Evolutionary conservation across 345 rosid species (phyloP).

Genomic region (Hibiscus mutabilis): DNA sequence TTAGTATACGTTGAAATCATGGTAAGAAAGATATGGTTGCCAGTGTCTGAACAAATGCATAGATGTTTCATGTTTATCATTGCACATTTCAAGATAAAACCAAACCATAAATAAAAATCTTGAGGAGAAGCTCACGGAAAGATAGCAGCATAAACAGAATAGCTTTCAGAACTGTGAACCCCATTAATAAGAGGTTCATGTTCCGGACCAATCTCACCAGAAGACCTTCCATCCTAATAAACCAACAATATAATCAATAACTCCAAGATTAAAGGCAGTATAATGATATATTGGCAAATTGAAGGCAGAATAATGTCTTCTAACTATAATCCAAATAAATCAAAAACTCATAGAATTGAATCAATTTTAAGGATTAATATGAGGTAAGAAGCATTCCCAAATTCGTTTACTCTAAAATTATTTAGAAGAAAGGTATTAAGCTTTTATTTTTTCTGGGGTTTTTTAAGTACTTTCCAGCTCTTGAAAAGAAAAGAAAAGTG

Average conservation of each 20-base stretch:
- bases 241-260: slow-evolving; percentile 10
- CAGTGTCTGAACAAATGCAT: neutral
- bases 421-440: neutral
- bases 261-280: neutral
- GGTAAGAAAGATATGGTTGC: neutral
- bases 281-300: neutral
- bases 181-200: slow-evolving; percentile 68
- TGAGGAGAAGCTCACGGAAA: slow-evolving; percentile 55
- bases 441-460: neutral
- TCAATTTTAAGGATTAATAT: neutral
- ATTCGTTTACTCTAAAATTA: neutral
- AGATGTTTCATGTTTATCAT: neutral
- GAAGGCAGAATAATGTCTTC: neutral
- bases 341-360: neutral
- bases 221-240: slow-evolving; percentile 45
- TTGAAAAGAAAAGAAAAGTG: neutral
- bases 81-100: neutral
- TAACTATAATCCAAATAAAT: neutral
- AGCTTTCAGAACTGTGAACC: slow-evolving; percentile 37
- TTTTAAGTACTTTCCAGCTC: neutral
- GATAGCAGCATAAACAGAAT: slow-evolving; percentile 54
- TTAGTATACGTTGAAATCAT: neutral
- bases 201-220: slow-evolving; percentile 51
- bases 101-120: neutral
- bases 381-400: neutral